These are phyloP conservation scores for Cicer chorassanicum DNA, from an alignment of 306 rosid species.

Conservation along the genomic window DNA sequence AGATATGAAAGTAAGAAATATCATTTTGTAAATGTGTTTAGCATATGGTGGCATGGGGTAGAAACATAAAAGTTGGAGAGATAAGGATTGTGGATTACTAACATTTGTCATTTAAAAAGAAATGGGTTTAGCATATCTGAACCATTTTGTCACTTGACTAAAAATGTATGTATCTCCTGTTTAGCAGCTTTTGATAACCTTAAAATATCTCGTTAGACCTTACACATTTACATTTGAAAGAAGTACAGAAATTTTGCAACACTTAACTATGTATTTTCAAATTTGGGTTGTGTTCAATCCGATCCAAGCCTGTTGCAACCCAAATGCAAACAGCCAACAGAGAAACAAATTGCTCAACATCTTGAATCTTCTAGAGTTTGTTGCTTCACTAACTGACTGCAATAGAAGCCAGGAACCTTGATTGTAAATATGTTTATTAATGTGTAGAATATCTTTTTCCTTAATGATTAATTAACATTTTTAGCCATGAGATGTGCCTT, in stretches of 20 bases:
- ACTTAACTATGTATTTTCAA: not conserved
- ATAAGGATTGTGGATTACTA: too few species aligned
- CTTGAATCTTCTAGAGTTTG: constrained; percentile 16
- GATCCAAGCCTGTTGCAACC: not conserved
- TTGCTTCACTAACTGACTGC: not conserved
- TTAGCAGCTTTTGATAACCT: too few species aligned
- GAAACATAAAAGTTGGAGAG: too few species aligned
- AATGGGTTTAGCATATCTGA: constrained; percentile 2
- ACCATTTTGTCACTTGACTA: not conserved
- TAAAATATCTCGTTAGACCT: not conserved
- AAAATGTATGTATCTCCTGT: too few species aligned
- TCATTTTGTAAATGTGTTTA: not conserved
- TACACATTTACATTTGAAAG: constrained; percentile 2
- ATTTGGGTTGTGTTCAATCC: not conserved
- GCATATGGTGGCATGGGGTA: not conserved
- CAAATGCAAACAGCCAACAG: not conserved
- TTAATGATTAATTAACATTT: not conserved
- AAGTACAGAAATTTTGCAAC: not conserved
- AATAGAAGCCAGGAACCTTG: not conserved
- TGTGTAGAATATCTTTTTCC: not conserved
- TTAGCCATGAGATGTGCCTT: not conserved
- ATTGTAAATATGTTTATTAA: not conserved
- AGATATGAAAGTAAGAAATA: not conserved
- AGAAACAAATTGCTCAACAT: not conserved
- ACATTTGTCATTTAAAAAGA: too few species aligned